phyloP scores from a whole-genome alignment of 345 rosid species.

The Adansonia digitata region DNA sequence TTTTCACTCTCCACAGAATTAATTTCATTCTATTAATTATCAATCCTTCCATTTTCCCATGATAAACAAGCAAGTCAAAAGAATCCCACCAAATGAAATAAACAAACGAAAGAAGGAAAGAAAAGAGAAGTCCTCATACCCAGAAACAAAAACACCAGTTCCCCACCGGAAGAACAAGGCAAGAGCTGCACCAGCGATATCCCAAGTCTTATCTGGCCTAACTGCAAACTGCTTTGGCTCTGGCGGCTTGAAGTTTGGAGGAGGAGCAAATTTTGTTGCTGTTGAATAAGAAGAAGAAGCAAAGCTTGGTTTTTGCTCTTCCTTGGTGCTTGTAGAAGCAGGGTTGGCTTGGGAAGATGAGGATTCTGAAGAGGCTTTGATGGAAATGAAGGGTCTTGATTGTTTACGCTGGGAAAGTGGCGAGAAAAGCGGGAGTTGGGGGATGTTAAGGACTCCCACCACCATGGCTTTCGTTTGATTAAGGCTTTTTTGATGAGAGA shows the following conservation, averaged over 20 bases:
- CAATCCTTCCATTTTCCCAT: no score
- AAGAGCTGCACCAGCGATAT: background rate
- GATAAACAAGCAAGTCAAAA: no score
- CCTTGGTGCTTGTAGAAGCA: conserved; percentile 29
- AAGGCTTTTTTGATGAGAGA: no score
- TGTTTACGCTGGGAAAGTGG: conserved; percentile 23
- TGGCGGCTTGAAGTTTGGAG: background rate
- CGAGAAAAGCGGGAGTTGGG: conserved; percentile 33
- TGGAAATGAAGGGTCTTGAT: conserved; percentile 24
- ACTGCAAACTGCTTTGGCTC: background rate
- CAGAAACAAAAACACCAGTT: background rate
- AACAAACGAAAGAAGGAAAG: no score
- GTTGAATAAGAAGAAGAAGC: conserved; percentile 1
- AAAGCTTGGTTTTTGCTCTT: conserved; percentile 20
- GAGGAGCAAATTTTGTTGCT: background rate
- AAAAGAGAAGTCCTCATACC: background rate
- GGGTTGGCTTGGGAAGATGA: conserved; percentile 24
- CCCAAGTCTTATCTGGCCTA: background rate
- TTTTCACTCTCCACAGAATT: no score
- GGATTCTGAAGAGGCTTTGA: conserved; percentile 44
- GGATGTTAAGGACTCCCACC: conserved; percentile 55
- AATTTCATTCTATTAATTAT: no score
- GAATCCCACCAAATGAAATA: no score
- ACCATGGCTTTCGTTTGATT: conserved; percentile 14
- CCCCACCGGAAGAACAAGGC: background rate